These are phyloP conservation scores for Notholithocarpus densiflorus DNA, from an alignment of 306 rosid genomes.

Conservation along the genomic window DNA sequence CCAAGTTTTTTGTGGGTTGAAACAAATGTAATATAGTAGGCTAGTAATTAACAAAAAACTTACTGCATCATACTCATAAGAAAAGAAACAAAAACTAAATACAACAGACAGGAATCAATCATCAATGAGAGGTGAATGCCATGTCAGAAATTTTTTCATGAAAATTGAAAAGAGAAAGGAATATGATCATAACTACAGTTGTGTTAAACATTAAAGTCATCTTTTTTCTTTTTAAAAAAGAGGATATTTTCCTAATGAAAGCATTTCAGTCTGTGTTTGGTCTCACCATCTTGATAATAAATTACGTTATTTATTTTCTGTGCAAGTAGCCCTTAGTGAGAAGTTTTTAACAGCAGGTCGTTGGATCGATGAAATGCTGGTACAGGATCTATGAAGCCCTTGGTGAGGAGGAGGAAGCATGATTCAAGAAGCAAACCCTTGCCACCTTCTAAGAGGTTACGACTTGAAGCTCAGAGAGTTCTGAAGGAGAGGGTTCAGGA, in stretches of 20 bases:
- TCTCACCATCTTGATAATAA: conserved; percentile 15
- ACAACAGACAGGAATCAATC: too few relatives aligned
- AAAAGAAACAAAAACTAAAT: too few relatives aligned
- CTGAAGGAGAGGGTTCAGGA: conserved; percentile 95
- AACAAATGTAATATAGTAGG: too few relatives aligned
- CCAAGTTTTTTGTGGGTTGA: too few relatives aligned
- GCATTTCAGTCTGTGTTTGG: neutral
- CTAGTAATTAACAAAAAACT: too few relatives aligned
- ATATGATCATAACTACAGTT: neutral
- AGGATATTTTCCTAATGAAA: neutral
- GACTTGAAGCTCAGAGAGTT: conserved; percentile 98
- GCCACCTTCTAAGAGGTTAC: conserved; percentile 96
- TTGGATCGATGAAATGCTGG: conserved; percentile 99
- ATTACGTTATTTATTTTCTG: conserved; percentile 29
- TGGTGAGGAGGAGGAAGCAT: conserved; percentile 74
- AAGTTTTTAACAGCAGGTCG: conserved; percentile 92
- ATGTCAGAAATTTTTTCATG: neutral
- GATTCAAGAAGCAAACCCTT: conserved; percentile 77
- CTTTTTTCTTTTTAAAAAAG: neutral
- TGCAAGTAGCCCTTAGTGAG: conserved; percentile 66
- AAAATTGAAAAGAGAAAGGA: neutral
- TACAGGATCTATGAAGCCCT: conserved; percentile 91
- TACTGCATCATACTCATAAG: too few relatives aligned
- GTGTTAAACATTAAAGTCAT: neutral
- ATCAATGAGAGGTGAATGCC: neutral